Conservation (phyloP, 345 rosid species). For the Alliaria petiolata region DNA sequence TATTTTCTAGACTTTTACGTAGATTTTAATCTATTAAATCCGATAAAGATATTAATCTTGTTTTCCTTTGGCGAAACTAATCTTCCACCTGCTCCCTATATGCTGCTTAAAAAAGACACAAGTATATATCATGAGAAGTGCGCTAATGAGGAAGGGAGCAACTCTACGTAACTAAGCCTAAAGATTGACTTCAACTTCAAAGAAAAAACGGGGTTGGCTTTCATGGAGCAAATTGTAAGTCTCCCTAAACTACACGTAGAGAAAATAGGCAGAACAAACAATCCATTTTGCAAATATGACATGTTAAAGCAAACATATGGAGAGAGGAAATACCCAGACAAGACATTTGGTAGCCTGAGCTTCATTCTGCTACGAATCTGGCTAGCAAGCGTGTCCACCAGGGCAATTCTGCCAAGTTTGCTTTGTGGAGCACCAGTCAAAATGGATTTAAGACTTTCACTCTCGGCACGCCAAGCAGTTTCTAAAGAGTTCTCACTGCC, state of each 20-base stretch:
- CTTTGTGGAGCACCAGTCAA: constrained; percentile 80
- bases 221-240: background rate
- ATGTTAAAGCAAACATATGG: background rate
- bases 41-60: background rate
- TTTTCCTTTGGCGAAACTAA: background rate
- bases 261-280: background rate
- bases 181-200: constrained; percentile 8
- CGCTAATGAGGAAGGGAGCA: background rate
- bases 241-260: constrained; percentile 1
- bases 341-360: constrained; percentile 88
- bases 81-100: background rate
- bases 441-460: constrained; percentile 77
- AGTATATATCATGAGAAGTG: constrained; percentile 12
- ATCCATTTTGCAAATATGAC: background rate
- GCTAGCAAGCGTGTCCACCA: constrained; percentile 84
- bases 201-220: background rate
- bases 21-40: background rate
- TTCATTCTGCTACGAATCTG: constrained; percentile 93
- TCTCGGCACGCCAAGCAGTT: constrained; percentile 99
- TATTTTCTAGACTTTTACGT: background rate
- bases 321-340: constrained; percentile 84
- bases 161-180: constrained; percentile 20
- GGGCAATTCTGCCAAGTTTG: constrained; percentile 93
- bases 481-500: constrained; percentile 81
- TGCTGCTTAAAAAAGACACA: background rate